Conservation (phyloP, 768 basidiomycete genomes). For the Hygrocybe coccinea region DNA sequence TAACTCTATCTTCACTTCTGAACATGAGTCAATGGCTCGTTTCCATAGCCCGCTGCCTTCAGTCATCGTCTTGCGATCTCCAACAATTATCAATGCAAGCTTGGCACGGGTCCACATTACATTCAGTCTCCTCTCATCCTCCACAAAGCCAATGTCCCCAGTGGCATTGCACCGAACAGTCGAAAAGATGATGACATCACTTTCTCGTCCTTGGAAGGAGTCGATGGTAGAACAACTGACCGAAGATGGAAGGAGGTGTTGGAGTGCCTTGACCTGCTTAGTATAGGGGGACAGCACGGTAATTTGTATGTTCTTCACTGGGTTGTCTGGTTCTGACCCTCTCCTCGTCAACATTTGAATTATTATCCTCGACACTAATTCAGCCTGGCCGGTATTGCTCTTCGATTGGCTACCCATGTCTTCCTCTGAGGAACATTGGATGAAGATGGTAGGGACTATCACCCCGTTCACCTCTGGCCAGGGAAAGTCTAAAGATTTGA, state of each 20-base stretch:
- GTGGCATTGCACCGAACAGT: conserved; percentile 58
- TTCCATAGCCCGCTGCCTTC: conserved; percentile 45
- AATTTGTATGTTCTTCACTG: conserved; percentile 28
- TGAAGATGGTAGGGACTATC: conserved; percentile 51
- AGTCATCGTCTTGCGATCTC: conserved; percentile 48
- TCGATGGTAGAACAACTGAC: conserved; percentile 49
- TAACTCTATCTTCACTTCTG: conserved; percentile 13
- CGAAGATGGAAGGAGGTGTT: conserved; percentile 35
- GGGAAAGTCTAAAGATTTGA: conserved; percentile 44
- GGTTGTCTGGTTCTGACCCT: conserved; percentile 13
- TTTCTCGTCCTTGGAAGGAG: conserved; percentile 65
- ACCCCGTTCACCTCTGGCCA: conserved; percentile 45
- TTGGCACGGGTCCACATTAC: conserved; percentile 69
- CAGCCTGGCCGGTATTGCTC: conserved; percentile 55
- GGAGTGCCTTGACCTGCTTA: conserved; percentile 49
- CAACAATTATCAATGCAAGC: conserved; percentile 56
- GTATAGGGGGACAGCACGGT: conserved; percentile 58
- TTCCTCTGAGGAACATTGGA: conserved; percentile 55
- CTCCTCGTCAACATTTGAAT: neutral
- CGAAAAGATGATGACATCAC: conserved; percentile 61
- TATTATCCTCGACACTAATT: conserved; percentile 32
- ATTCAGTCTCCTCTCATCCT: conserved; percentile 55
- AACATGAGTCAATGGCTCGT: conserved; percentile 43
- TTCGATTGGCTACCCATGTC: conserved; percentile 57
- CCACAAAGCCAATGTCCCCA: conserved; percentile 61